Conservation (phyloP, 768 basidiomycete genomes). For the Suillus paluster region DNA sequence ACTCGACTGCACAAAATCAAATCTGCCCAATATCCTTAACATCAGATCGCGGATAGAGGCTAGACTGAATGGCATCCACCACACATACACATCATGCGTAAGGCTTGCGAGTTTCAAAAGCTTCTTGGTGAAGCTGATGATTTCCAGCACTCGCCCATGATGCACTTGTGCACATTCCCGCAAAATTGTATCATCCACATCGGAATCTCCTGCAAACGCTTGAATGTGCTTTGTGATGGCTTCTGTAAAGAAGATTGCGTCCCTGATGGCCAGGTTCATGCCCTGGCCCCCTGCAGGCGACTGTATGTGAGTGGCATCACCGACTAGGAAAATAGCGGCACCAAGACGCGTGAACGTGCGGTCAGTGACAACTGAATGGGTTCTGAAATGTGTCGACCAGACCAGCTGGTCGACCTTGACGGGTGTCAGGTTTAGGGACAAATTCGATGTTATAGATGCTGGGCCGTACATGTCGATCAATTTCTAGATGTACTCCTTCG, state of each 20-base stretch:
- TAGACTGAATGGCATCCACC: constrained; percentile 32
- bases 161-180: constrained; percentile 40
- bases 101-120: constrained; percentile 30
- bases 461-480: too few relatives aligned
- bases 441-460: too few relatives aligned
- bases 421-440: constrained; percentile 26
- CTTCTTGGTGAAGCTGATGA: constrained; percentile 44
- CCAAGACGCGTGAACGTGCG: constrained; percentile 36
- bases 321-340: constrained; percentile 18
- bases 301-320: too few relatives aligned
- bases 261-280: too few relatives aligned
- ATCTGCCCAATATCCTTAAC: constrained; percentile 19
- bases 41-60: constrained; percentile 29
- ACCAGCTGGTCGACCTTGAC: constrained; percentile 37
- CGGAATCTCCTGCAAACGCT: constrained; percentile 13
- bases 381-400: constrained; percentile 49
- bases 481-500: too few relatives aligned
- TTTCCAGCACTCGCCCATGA: constrained; percentile 43
- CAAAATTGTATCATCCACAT: constrained; percentile 34
- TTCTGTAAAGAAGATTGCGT: constrained; percentile 50
- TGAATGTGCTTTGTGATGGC: constrained; percentile 41
- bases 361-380: constrained; percentile 45
- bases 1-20: constrained; percentile 21
- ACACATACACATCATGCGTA: constrained; percentile 20
- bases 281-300: too few relatives aligned